Evolutionary conservation across 208 protist genomes (phyloP).

Genomic region (Naegleria gruberi): DNA sequence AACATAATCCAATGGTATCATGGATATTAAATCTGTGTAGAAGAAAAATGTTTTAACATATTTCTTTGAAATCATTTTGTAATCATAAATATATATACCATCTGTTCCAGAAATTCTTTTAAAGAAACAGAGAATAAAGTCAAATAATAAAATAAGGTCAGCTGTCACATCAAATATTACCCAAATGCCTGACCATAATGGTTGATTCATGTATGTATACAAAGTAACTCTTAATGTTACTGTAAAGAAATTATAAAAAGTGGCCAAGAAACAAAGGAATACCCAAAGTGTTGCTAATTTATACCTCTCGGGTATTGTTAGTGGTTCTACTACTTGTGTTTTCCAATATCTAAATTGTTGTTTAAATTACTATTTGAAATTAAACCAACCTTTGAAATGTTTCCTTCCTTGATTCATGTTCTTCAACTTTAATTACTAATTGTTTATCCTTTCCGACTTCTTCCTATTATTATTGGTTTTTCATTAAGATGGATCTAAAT

Average conservation of each 20-base stretch:
- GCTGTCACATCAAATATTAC: background rate
- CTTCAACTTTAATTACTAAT: background rate
- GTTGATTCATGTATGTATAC: background rate
- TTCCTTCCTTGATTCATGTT: background rate
- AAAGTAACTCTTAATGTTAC: background rate
- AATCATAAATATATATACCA: conserved; percentile 6
- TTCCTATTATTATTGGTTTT: background rate
- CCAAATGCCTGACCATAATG: background rate
- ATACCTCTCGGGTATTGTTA: background rate
- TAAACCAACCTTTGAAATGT: background rate
- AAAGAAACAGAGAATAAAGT: background rate
- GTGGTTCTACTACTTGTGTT: background rate
- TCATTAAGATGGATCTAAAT: too few relatives aligned
- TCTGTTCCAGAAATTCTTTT: background rate
- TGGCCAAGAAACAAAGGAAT: background rate
- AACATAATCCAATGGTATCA: background rate
- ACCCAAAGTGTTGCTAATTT: background rate
- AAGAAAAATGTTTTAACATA: background rate
- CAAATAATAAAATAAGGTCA: background rate
- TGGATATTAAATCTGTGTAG: background rate
- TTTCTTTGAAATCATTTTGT: background rate
- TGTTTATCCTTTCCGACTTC: background rate
- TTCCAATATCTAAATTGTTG: background rate
- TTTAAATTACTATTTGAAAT: background rate
- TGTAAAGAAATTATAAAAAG: background rate